A percentile compares a stretch with the other conserved stretches of the same genome.
Conservation (phyloP, 2,329 filamentous ascomycete species). For the Rutstroemia sp. region DNA sequence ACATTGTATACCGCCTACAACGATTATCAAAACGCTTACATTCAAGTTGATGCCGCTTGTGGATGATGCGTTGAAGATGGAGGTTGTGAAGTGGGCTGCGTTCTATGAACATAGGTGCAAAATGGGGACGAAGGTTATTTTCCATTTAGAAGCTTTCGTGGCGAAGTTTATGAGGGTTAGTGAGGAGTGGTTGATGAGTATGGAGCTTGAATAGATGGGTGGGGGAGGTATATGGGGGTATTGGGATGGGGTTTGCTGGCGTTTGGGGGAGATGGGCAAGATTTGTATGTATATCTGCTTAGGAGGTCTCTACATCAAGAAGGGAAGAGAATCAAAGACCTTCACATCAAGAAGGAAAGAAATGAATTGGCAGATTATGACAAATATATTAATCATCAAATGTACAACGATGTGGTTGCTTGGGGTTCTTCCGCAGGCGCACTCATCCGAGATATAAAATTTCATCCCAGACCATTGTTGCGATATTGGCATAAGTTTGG, state of each 20-base stretch:
- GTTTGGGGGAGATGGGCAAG: too few relatives aligned
- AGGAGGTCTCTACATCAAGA: too few relatives aligned
- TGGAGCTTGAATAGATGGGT: slow-evolving; percentile 49
- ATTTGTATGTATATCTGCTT: not conserved
- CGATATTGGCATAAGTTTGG: too few relatives aligned
- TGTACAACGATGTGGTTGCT: too few relatives aligned
- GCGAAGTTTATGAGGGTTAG: slow-evolving; percentile 97
- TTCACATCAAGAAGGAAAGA: not conserved
- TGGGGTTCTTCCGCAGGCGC: too few relatives aligned
- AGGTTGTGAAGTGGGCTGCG: slow-evolving; percentile 91
- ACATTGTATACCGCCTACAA: slow-evolving; percentile 93
- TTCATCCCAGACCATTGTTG: too few relatives aligned
- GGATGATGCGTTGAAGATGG: slow-evolving; percentile 82
- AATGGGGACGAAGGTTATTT: slow-evolving; percentile 90
- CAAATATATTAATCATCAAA: too few relatives aligned
- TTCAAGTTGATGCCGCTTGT: slow-evolving; percentile 86
- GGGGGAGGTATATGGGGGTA: too few relatives aligned
- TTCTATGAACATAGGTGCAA: slow-evolving; percentile 96
- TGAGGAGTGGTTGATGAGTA: slow-evolving; percentile 86
- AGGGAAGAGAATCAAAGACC: not conserved
- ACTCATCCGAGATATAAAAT: too few relatives aligned
- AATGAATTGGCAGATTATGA: not conserved
- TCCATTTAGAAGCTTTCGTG: slow-evolving; percentile 96
- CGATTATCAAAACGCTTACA: slow-evolving; percentile 87
- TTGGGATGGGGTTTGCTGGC: not conserved